Base-by-base conservation (phyloP, 2,329 filamentous ascomycete genomes). In the Ceratocystis variospora region DNA sequence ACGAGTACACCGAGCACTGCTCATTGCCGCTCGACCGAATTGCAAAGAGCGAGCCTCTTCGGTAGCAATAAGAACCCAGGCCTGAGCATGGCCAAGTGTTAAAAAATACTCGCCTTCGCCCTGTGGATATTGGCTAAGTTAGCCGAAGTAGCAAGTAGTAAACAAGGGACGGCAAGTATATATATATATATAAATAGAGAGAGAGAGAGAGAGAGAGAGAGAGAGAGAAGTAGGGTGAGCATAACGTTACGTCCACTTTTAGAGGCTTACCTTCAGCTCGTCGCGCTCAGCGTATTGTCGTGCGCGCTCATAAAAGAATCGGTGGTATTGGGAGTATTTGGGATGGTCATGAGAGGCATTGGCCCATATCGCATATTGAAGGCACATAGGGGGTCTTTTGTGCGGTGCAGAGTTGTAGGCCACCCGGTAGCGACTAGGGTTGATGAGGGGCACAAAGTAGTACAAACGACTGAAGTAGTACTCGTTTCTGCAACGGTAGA, bases 291-390 rank as follows among this genome's bases (percentile, higher is more conserved):
- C 81, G 72, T 96, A 96, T 70, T 92, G 91, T 37, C 92, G 83
- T 3, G 91, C 84, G 53, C 90, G 83, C 63, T 84, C 81, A 73
- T 96, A 96, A 71, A 96, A 92, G 61, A 92, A 81, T 6, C 88
- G 86, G 68, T 90, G 85, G 48, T 90, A 82, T 7, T 78, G 77
- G 6, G 81, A 79, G 72, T 95, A 95, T 72, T 90, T 90, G 50
- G 88, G 81, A 41, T 86, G 83, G 1, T 86, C 79, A 15, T 84
- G 82, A 4, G 90, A 85, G 7, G 89, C 89, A 71, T 89, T 78
- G n/a, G 86, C 83, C 90, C 91, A 96, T 73, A 96, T 89, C 28
- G 86, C 87, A 74, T 96, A 96, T 71, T 92, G 83, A 53, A 96
- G 77, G 71, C 85, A 89, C 72, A 95, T 84, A 0, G 92, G 89